phyloP scores from a whole-genome alignment of 805 yeast genomes.

The Candida tibetensis region DNA sequence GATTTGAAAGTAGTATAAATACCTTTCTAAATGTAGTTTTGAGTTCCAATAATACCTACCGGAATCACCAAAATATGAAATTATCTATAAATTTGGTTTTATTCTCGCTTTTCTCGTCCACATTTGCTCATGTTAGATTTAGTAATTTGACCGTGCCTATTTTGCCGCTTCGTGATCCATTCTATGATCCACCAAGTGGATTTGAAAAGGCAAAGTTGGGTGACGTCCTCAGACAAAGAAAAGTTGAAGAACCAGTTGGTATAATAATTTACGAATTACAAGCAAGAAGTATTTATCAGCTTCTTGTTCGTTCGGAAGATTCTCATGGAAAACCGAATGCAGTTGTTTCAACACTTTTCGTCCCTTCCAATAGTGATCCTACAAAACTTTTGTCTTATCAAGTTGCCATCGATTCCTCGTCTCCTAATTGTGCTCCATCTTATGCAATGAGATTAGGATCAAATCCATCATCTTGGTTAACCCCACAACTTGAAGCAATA shows the following conservation, averaged over 20 bases:
- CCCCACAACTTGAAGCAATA: background rate
- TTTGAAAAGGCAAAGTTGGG: slow-evolving; percentile 12
- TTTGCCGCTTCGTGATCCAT: slow-evolving; percentile 10
- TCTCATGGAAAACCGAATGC: slow-evolving; percentile 26
- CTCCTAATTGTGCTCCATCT: slow-evolving; percentile 26
- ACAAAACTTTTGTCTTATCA: slow-evolving; percentile 27
- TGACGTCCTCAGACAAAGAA: slow-evolving; percentile 11
- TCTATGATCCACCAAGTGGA: slow-evolving; percentile 16
- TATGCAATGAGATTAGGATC: slow-evolving; percentile 18
- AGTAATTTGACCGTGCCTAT: slow-evolving; percentile 17
- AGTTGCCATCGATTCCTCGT: slow-evolving; percentile 27
- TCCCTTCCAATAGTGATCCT: slow-evolving; percentile 28
- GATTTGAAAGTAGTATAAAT: no score
- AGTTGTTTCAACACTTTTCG: slow-evolving; percentile 25
- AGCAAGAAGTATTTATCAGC: slow-evolving; percentile 12
- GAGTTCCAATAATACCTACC: no score
- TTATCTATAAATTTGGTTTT: no score
- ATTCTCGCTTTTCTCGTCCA: slow-evolving; percentile 1
- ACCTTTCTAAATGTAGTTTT: no score
- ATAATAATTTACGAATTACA: slow-evolving; percentile 8
- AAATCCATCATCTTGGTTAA: background rate
- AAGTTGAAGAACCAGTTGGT: slow-evolving; percentile 9
- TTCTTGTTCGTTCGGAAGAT: slow-evolving; percentile 16
- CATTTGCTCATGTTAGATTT: slow-evolving; percentile 16
- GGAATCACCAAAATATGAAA: no score